These are phyloP conservation scores for Parsonsia alboflavescens DNA, from an alignment of 257 asterid genomes.

Conservation along the genomic window DNA sequence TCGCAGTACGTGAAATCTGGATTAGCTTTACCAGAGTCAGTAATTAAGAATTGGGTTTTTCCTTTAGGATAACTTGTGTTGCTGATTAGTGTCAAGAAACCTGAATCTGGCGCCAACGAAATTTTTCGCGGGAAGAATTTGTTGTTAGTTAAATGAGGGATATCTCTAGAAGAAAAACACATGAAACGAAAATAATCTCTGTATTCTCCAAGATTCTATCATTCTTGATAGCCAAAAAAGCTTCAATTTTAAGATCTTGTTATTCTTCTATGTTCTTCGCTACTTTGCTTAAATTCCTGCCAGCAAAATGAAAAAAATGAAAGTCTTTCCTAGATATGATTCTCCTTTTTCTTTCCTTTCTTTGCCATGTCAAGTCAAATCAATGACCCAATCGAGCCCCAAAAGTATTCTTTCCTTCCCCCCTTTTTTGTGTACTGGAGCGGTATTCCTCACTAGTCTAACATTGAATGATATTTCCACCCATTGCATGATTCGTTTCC, in stretches of 20 bases:
- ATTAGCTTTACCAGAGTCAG: not conserved
- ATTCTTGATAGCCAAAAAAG: not conserved
- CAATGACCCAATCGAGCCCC: not conserved
- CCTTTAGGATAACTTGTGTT: not conserved
- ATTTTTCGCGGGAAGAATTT: slow-evolving; percentile 2
- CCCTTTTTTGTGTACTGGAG: not conserved
- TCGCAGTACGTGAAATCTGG: not conserved
- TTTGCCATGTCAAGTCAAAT: not conserved
- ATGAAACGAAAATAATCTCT: not conserved
- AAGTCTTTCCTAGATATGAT: too few species aligned
- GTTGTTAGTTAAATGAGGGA: not conserved
- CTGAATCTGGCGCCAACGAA: not conserved
- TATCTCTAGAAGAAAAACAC: not conserved
- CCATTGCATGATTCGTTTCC: not conserved
- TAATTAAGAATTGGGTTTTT: not conserved
- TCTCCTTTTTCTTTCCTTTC: not conserved
- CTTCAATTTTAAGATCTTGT: too few species aligned
- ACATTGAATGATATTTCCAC: not conserved
- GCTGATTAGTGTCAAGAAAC: not conserved
- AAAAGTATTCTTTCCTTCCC: not conserved
- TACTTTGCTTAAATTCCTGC: too few species aligned
- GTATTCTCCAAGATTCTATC: too few species aligned
- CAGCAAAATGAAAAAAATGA: too few species aligned
- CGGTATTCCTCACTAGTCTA: not conserved
- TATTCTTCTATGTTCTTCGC: too few species aligned